A percentile compares a stretch with the other conserved stretches of the same genome.
Conservation (phyloP, 2,329 filamentous ascomycete species). For the Metarhizium guizhouense region DNA sequence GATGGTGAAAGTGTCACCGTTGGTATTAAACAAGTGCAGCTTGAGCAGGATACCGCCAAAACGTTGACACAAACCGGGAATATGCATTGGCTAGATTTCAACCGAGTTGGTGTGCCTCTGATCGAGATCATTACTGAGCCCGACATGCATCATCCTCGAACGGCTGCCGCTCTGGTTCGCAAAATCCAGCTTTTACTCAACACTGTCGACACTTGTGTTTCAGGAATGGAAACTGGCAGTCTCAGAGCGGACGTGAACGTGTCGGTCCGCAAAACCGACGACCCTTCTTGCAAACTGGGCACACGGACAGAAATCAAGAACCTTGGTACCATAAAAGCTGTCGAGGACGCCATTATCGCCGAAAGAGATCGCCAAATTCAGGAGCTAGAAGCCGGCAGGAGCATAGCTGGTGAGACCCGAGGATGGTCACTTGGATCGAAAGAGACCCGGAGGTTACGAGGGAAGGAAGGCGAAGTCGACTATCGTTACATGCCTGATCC, state of each 20-base stretch:
- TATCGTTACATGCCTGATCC: conserved; percentile 98
- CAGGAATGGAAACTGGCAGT: conserved; percentile 89
- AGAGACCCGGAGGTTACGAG: conserved; percentile 71
- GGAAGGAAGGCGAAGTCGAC: conserved; percentile 94
- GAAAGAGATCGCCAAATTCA: conserved; percentile 84
- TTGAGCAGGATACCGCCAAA: conserved; percentile 97
- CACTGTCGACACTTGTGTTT: conserved; percentile 74
- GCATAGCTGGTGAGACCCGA: conserved; percentile 76
- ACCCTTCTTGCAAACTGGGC: conserved; percentile 46
- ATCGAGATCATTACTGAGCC: conserved; percentile 94
- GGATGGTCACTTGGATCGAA: conserved; percentile 84
- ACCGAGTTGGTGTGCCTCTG: conserved; percentile 81
- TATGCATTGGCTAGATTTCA: conserved; percentile 80
- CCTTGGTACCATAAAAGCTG: conserved; percentile 84
- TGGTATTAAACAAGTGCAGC: conserved; percentile 86
- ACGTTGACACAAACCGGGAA: conserved; percentile 69
- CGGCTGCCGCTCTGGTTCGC: conserved; percentile 78
- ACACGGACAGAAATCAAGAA: conserved; percentile 97
- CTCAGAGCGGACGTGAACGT: conserved; percentile 93
- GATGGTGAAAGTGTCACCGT: conserved; percentile 64
- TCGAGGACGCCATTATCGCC: conserved; percentile 88
- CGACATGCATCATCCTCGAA: conserved; percentile 76
- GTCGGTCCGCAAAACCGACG: conserved; percentile 59
- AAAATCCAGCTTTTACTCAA: conserved; percentile 79
- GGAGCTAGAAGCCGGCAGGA: conserved; percentile 66